A percentile compares a stretch with the other conserved stretches of the same genome.
phyloP scores from a whole-genome alignment of 2,329 filamentous ascomycete genomes.

The Ceratocystis cubensis region DNA sequence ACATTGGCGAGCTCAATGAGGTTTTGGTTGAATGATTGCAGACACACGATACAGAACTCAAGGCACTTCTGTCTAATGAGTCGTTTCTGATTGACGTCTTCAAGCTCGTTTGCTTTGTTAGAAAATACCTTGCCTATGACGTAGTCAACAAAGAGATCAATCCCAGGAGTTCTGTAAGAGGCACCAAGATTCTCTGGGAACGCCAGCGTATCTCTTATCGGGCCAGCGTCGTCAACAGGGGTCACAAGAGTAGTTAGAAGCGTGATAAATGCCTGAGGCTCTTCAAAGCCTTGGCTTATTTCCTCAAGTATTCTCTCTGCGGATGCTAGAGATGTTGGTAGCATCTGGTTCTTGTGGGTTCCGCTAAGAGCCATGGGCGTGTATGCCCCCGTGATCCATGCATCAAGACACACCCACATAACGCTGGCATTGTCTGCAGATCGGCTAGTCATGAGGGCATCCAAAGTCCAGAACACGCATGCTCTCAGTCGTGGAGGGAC shows the following conservation, averaged over 20 bases:
- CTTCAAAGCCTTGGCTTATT: slow-evolving; percentile 68
- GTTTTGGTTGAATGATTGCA: slow-evolving; percentile 87
- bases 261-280: slow-evolving; percentile 70
- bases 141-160: slow-evolving; percentile 89
- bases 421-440: slow-evolving; percentile 50
- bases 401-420: slow-evolving; percentile 72
- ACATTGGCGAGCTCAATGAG: slow-evolving; percentile 74
- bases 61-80: slow-evolving; percentile 70
- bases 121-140: slow-evolving; percentile 68
- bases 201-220: slow-evolving; percentile 61
- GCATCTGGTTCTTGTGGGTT: slow-evolving; percentile 22
- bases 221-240: slow-evolving; percentile 48
- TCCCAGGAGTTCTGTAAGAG: slow-evolving; percentile 62
- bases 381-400: slow-evolving; percentile 58
- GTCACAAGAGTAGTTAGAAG: slow-evolving; percentile 60
- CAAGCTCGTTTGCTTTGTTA: slow-evolving; percentile 50
- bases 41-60: slow-evolving; percentile 65
- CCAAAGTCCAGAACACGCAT: slow-evolving; percentile 68
- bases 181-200: slow-evolving; percentile 79
- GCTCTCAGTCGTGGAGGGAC: slow-evolving; percentile 68
- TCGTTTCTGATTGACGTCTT: slow-evolving; percentile 55
- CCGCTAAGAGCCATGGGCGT: slow-evolving; percentile 24
- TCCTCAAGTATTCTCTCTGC: slow-evolving; percentile 59
- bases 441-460: slow-evolving; percentile 65
- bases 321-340: slow-evolving; percentile 24